These are phyloP conservation scores for Didymosphaeria variabile DNA, from an alignment of 2,329 filamentous ascomycete species.

Conservation along the genomic window DNA sequence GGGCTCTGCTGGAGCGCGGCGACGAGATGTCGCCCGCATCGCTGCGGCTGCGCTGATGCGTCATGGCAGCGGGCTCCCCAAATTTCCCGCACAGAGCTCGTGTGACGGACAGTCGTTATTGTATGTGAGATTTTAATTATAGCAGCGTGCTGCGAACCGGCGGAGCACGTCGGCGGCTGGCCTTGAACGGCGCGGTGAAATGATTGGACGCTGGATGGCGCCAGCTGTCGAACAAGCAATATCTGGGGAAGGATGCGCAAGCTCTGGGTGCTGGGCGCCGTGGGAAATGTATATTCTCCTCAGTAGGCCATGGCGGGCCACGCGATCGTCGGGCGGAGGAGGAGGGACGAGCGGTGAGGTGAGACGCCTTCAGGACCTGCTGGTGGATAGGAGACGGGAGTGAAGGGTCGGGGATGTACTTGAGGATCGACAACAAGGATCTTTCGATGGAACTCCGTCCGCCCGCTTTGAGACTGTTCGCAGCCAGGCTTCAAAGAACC, in stretches of 20 bases:
- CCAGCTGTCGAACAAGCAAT: background rate
- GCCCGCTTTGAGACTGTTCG: slow-evolving; percentile 11
- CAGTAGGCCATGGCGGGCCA: slow-evolving; percentile 22
- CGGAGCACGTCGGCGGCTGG: slow-evolving; percentile 20
- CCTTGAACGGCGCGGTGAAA: slow-evolving; percentile 15
- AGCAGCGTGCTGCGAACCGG: slow-evolving; percentile 26
- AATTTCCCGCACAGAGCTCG: background rate
- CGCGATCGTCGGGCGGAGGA: background rate
- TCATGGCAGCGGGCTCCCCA: slow-evolving; percentile 16
- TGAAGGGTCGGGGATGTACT: slow-evolving; percentile 7
- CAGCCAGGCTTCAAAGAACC: slow-evolving; percentile 9
- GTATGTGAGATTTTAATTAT: background rate
- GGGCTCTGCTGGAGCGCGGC: slow-evolving; percentile 48
- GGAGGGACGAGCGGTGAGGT: slow-evolving; percentile 13
- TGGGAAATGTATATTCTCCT: background rate
- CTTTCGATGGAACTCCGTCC: slow-evolving; percentile 2
- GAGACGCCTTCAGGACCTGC: slow-evolving; percentile 15
- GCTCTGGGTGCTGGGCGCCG: slow-evolving; percentile 1
- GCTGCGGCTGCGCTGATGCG: slow-evolving; percentile 48
- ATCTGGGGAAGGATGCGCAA: background rate
- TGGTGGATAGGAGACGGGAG: slow-evolving; percentile 8
- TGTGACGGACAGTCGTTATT: slow-evolving; percentile 10
- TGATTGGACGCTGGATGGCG: slow-evolving; percentile 7
- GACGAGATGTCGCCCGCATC: slow-evolving; percentile 45
- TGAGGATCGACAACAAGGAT: slow-evolving; percentile 5